These are phyloP conservation scores for Perilla frutescens DNA, from an alignment of 257 asterid genomes.

Conservation along the genomic window DNA sequence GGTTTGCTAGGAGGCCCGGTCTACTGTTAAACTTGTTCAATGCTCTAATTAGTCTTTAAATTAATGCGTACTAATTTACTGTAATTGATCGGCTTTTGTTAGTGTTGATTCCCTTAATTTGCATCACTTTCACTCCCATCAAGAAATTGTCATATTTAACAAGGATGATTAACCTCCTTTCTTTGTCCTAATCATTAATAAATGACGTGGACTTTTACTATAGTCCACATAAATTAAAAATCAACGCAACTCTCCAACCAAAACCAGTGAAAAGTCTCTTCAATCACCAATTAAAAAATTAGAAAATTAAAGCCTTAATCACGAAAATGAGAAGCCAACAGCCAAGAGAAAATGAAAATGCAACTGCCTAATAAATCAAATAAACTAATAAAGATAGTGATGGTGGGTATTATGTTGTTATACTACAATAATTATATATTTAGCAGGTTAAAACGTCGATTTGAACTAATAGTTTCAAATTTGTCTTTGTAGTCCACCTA, in stretches of 20 bases:
- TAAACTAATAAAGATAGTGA: conserved; percentile 14
- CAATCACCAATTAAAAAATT: conserved; percentile 6
- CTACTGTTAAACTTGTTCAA: too few relatives aligned
- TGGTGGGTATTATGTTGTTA: not conserved
- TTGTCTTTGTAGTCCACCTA: not conserved
- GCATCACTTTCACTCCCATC: not conserved
- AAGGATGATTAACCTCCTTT: not conserved
- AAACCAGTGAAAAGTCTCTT: conserved; percentile 33
- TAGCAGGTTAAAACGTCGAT: not conserved
- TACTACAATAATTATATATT: not conserved
- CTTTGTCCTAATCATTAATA: conserved; percentile 15
- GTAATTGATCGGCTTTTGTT: not conserved
- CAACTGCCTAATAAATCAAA: conserved; percentile 28
- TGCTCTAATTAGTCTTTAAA: not conserved
- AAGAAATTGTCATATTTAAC: conserved; percentile 12
- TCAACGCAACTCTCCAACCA: not conserved
- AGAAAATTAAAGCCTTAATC: conserved; percentile 1
- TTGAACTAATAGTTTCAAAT: not conserved
- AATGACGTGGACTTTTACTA: conserved; percentile 21
- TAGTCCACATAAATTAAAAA: not conserved
- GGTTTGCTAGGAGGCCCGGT: too few relatives aligned
- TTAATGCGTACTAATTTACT: not conserved
- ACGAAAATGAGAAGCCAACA: conserved; percentile 46
- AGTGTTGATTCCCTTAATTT: conserved; percentile 3
- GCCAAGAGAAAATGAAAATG: conserved; percentile 39